phyloP scores from a whole-genome alignment of 805 yeast species.

The Metahyphopichia silvanorum region DNA sequence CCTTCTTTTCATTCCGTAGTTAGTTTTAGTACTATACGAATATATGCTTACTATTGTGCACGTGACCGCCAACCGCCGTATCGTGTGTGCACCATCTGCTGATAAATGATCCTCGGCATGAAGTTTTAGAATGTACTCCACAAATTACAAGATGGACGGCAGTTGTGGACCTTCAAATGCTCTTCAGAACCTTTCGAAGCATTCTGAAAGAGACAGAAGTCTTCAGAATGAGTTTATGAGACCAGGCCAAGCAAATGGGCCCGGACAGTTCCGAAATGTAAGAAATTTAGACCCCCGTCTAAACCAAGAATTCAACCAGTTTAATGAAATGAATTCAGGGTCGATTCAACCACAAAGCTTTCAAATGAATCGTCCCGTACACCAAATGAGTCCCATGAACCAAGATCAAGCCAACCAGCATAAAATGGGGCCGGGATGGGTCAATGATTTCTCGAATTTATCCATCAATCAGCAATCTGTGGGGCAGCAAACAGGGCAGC shows the following conservation, averaged over 20 bases:
- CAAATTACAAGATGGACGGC: conserved; percentile 25
- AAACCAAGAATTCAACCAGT: conserved; percentile 38
- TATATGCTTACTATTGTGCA: no score
- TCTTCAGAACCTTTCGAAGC: conserved; percentile 37
- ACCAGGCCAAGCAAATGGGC: conserved; percentile 5
- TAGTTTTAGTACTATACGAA: no score
- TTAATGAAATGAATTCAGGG: conserved; percentile 13
- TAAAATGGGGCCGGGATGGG: conserved; percentile 19
- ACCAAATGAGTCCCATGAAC: conserved; percentile 7
- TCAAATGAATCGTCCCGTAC: conserved; percentile 11
- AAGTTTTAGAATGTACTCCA: no score
- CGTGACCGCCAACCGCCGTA: no score
- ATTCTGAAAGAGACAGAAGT: conserved; percentile 39
- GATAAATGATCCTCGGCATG: no score
- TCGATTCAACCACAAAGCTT: conserved; percentile 8
- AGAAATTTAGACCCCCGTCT: conserved; percentile 27
- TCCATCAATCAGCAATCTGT: conserved; percentile 10
- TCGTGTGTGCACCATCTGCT: no score
- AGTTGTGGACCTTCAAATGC: conserved; percentile 48
- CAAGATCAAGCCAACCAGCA: conserved; percentile 7
- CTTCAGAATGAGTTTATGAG: conserved; percentile 29
- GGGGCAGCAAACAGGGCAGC: conserved; percentile 5
- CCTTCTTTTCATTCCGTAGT: no score
- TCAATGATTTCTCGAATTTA: conserved; percentile 24
- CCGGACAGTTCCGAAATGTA: conserved; percentile 12